Conservation (phyloP, 495 filamentous ascomycete species). For the Glarea lozoyensis region DNA sequence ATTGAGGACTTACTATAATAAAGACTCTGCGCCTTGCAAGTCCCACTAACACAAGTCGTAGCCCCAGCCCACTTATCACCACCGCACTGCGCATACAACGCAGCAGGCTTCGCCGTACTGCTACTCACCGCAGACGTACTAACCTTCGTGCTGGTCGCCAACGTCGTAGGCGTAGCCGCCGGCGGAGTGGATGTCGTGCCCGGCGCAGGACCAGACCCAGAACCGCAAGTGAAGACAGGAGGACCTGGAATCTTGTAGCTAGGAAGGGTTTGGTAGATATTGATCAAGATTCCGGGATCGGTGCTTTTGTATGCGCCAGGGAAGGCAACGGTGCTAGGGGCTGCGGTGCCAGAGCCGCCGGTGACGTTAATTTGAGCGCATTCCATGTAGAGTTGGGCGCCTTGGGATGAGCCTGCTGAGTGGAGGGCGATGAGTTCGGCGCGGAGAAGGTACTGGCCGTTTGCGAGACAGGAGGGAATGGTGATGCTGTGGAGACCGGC, state of each 20-base stretch:
- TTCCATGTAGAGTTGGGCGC: constrained; percentile 40
- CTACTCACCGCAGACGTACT: not conserved
- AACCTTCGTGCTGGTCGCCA: constrained; percentile 2
- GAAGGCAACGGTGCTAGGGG: constrained; percentile 39
- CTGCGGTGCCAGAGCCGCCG: constrained; percentile 35
- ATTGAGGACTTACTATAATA: constrained; percentile 23
- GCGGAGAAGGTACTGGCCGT: constrained; percentile 41
- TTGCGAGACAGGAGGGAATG: constrained; percentile 32
- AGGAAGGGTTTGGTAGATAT: constrained; percentile 42
- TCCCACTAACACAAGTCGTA: constrained; percentile 35
- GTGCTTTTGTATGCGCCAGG: constrained; percentile 42
- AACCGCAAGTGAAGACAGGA: constrained; percentile 25
- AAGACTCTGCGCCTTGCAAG: constrained; percentile 35
- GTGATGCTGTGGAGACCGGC: constrained; percentile 31
- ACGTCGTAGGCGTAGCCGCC: not conserved
- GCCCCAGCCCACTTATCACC: constrained; percentile 39
- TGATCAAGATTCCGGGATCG: constrained; percentile 43
- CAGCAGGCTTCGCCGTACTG: constrained; percentile 13
- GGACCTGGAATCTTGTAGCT: constrained; percentile 38
- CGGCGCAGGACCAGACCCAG: constrained; percentile 3
- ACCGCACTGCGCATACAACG: constrained; percentile 42
- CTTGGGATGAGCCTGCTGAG: constrained; percentile 26
- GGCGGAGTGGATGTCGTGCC: not conserved
- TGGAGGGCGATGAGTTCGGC: constrained; percentile 44
- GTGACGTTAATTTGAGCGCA: constrained; percentile 46